Base-by-base conservation (phyloP, 1,139 yeast species). In the Lodderomyces jiufengensis region DNA sequence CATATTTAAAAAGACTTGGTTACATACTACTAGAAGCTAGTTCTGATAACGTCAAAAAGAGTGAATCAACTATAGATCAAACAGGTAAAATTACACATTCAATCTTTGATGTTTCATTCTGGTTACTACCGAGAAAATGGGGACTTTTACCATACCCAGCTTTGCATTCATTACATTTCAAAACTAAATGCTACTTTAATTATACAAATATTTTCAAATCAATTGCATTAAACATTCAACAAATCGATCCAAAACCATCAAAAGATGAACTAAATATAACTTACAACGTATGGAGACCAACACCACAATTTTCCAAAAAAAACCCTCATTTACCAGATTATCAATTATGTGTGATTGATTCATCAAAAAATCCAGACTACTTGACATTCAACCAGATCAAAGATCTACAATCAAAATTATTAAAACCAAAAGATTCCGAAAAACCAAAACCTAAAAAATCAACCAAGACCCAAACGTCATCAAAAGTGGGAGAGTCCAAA, bases 231-330 rank as follows among this genome's bases (percentile, higher is more conserved):
- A 53, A 71, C 4, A 63, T 66, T 3, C 47, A 55, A 33, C 42
- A 13, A 29, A 44, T 23, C 10, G 14, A 22, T 2, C 25, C 21
- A 4, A 24, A 20, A 2, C 20, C 31, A 7, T 18, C 37, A 16
- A 25, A 32, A 5, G 36, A 37, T 20, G 24, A 27, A 12, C 35
- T 40, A 22, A 32, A 44, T 2, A 52, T 73, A 1, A 59, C 70
- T 1, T 88, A 70, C 49, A 72, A 84, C 49, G 86, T 86, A 1
- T 90, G 97, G 97, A 88, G 85, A 55, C 97, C 97, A 0, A 66
- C 72, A 2, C 75, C 82, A 0, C 59, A 56, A 8, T 90, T 85
- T 59, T 79, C 79, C 39, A 88, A 88, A 51, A 79, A 78, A 29
- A 52, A 55, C 22, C 88, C 90, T 0, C 84, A 86, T 0, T 59